Percentiles rank a stretch among this genome's conserved stretches.
These are phyloP conservation scores for Daedaleopsis nitida DNA, from an alignment of 768 basidiomycete genomes.

Conservation along the genomic window DNA sequence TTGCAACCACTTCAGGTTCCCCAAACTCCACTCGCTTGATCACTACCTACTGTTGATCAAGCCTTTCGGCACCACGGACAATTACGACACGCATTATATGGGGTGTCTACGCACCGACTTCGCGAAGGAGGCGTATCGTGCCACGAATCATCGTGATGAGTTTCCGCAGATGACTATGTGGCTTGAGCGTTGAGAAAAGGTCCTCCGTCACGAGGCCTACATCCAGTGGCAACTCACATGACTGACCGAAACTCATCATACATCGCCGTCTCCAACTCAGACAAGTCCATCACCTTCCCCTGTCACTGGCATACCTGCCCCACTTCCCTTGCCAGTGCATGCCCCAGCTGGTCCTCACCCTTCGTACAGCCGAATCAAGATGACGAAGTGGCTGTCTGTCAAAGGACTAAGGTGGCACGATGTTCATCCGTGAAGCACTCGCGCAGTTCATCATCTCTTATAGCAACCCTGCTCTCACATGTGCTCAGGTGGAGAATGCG, in stretches of 20 bases:
- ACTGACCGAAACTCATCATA: neutral
- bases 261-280: no score
- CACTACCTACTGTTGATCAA: constrained; percentile 23
- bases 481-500: neutral
- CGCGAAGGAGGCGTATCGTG: constrained; percentile 36
- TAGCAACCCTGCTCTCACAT: neutral
- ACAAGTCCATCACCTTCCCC: no score
- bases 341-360: no score
- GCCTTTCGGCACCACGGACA: constrained; percentile 22
- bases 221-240: constrained; percentile 10
- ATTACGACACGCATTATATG: constrained; percentile 26
- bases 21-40: constrained; percentile 23
- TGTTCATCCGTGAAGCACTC: constrained; percentile 9
- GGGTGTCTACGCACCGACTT: constrained; percentile 45
- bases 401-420: neutral
- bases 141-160: constrained; percentile 18
- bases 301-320: no score
- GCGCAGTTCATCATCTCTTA: constrained; percentile 4
- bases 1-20: constrained; percentile 24
- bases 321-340: no score
- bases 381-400: neutral
- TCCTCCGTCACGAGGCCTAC: constrained; percentile 10
- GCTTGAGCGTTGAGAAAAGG: constrained; percentile 18
- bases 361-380: no score
- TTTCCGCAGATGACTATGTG: constrained; percentile 20